A percentile compares a stretch with the other conserved stretches of the same genome.
Conservation (phyloP, 1,284 basidiomycete genomes). For the Heterobasidion annosum region DNA sequence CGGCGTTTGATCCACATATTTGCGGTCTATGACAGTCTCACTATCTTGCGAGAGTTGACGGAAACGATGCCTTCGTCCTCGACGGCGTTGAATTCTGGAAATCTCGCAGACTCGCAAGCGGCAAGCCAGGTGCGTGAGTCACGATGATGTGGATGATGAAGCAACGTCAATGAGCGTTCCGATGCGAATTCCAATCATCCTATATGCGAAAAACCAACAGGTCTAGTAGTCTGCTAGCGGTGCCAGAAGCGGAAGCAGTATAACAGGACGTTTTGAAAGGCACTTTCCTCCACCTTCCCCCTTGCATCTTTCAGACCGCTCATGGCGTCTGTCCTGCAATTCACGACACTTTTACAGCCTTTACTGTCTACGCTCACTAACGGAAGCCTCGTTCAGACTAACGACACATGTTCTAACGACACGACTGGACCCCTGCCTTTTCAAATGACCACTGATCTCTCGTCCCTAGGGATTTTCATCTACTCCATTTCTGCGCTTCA, state of each 20-base stretch:
- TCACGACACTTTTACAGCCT: neutral
- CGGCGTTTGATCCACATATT: too few species aligned
- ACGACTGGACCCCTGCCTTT: neutral
- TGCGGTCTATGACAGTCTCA: too few species aligned
- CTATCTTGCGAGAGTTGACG: too few species aligned
- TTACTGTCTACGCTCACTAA: neutral
- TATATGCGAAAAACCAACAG: too few species aligned
- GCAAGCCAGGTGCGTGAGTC: too few species aligned
- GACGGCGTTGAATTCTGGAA: too few species aligned
- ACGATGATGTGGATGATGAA: too few species aligned
- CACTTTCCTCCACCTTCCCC: neutral
- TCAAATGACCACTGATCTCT: slow-evolving; percentile 13
- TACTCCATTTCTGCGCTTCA: slow-evolving; percentile 37
- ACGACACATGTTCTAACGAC: neutral
- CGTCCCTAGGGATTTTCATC: slow-evolving; percentile 31
- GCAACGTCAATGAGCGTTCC: too few species aligned
- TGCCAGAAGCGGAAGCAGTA: neutral
- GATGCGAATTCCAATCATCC: too few species aligned
- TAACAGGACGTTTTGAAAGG: neutral
- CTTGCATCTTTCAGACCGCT: neutral
- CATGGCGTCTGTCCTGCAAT: neutral
- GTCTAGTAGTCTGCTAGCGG: too few species aligned
- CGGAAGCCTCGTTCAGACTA: neutral
- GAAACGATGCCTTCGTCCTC: too few species aligned
- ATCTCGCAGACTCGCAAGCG: too few species aligned